Conservation (phyloP, 768 basidiomycete genomes). For the Pisolithus microcarpus region DNA sequence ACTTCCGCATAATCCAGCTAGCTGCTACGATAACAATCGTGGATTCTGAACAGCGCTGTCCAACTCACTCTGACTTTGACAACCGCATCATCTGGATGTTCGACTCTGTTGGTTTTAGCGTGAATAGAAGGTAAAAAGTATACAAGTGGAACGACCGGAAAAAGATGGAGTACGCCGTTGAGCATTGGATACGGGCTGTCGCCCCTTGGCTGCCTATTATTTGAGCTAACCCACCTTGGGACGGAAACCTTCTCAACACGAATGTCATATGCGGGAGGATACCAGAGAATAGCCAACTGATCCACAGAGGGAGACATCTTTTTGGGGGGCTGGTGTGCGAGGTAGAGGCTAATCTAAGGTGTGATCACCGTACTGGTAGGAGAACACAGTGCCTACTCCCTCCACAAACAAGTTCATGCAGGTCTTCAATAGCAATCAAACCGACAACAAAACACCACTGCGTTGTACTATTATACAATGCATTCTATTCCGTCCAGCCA, state of each 20-base stretch:
- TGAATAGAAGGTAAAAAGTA: background rate
- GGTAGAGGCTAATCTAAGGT: too few species aligned
- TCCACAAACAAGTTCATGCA: too few species aligned
- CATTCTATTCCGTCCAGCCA: background rate
- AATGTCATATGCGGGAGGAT: constrained; percentile 65
- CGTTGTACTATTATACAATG: background rate
- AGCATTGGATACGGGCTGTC: too few species aligned
- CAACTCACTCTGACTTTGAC: constrained; percentile 58
- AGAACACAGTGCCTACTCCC: too few species aligned
- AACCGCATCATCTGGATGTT: constrained; percentile 71
- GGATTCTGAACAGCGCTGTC: background rate
- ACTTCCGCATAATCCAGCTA: constrained; percentile 65
- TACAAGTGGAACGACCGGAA: background rate
- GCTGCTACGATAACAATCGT: constrained; percentile 29
- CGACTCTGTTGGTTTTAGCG: constrained; percentile 38
- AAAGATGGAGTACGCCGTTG: too few species aligned
- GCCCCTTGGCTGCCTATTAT: background rate
- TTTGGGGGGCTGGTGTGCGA: background rate
- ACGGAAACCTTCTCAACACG: constrained; percentile 57
- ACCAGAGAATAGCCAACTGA: constrained; percentile 42
- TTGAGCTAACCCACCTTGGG: constrained; percentile 38
- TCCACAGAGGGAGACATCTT: constrained; percentile 1
- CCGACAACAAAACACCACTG: too few species aligned
- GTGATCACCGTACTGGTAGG: too few species aligned
- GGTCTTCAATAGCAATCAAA: too few species aligned